Evolutionary conservation across 257 asterid genomes (phyloP), one percentile per base, ranked within the genome.

Genomic region (Solanum neorickii): DNA sequence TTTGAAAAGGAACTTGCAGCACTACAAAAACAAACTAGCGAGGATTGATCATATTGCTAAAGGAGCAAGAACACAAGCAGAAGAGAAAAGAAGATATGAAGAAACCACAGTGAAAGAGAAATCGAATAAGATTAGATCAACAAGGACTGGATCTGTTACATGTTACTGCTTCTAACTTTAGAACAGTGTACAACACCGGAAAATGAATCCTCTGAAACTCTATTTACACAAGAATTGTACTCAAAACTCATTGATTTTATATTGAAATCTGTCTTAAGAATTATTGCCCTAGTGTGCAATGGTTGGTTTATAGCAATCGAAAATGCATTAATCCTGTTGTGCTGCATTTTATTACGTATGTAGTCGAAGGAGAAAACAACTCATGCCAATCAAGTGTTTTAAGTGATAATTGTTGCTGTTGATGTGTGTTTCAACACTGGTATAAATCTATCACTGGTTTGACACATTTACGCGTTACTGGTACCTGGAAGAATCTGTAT

Each of bases 131-230:
- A 87, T 94, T 56, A 92, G 91, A 90, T 59, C 91, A 87, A 91
- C 91, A 3, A 92, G 94, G 42, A 83, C 80, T 70, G 82, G 80
- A 62, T 92, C 95, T 18, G 90, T 91, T 12, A 70, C 84, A 73
- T 92, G 94, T 91, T 94, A 89, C 91, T 93, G 94, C 92, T 93
- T 91, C 89, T 93, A 83, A 90, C 12, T 39, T 16, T 85, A 31
- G 6, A 29, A 49, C 3, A 37, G n/a, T 33, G 46, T 47, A 29
- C 39, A 12, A 3, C 29, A 6, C 27, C 1, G 0, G 44, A 18
- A 80, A 15, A 47, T 46, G 42, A 80, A 46, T 80, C 84, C 66
- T 46, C 12, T 3, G 4, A 29, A 75, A 18, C n/a, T 80, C 11
- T 80, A 27, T 27, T 47, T 29, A 3, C 85, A 47, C 68, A 47